Percentiles rank a stretch among this genome's conserved stretches.
Evolutionary conservation across 306 rosid species (phyloP).

Genomic region (Dicorynia guianensis): DNA sequence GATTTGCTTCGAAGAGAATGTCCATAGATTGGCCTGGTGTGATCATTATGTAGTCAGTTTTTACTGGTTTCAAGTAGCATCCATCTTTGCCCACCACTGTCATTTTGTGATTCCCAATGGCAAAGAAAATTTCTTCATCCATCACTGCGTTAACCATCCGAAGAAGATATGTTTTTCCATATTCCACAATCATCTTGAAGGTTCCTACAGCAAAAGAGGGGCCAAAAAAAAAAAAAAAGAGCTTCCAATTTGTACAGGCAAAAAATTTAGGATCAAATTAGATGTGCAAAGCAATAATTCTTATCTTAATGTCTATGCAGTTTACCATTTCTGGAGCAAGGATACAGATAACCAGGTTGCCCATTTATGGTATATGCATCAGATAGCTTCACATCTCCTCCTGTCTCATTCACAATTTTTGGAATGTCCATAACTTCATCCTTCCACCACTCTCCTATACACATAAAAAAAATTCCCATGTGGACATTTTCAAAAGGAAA

Average conservation of each 20-base stretch:
- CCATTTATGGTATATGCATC: constrained; percentile 80
- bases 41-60: constrained; percentile 50
- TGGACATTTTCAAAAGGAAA: neutral
- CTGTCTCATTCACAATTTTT: constrained; percentile 24
- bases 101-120: constrained; percentile 52
- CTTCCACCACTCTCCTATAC: constrained; percentile 53
- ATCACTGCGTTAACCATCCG: constrained; percentile 57
- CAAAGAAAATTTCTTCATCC: constrained; percentile 58
- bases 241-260: neutral
- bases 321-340: constrained; percentile 64
- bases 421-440: constrained; percentile 28
- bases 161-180: constrained; percentile 61
- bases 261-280: neutral
- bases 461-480: neutral
- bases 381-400: constrained; percentile 55
- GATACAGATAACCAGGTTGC: constrained; percentile 68
- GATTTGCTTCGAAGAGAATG: constrained; percentile 58
- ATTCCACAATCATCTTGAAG: constrained; percentile 53
- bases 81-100: constrained; percentile 69
- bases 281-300: neutral
- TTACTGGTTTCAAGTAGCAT: constrained; percentile 57
- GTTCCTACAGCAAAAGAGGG: constrained; percentile 43
- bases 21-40: constrained; percentile 77
- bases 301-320: neutral
- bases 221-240: neutral